Evolutionary conservation across 257 asterid species (phyloP).

Genomic region (Fraxinus pennsylvanica): DNA sequence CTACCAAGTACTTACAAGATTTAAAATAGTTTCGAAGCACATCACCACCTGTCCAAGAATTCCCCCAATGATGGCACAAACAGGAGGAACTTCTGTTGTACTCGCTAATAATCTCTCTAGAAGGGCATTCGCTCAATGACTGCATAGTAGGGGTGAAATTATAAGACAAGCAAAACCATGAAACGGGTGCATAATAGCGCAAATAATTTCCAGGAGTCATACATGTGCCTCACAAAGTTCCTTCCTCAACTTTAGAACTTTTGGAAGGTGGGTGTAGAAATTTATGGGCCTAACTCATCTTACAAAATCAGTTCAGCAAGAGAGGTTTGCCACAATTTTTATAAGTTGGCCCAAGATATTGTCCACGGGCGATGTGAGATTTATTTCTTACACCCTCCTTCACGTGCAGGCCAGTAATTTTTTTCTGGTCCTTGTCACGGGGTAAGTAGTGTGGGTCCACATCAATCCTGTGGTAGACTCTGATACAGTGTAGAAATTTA

Average conservation of each 20-base stretch:
- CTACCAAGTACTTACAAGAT: not conserved
- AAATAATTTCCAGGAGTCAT: slow-evolving; percentile 22
- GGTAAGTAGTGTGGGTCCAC: no score
- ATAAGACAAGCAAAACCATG: slow-evolving; percentile 21
- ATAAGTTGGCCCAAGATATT: no score
- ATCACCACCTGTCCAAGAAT: slow-evolving; percentile 98
- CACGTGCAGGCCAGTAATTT: no score
- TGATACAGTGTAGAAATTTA: no score
- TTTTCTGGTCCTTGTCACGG: no score
- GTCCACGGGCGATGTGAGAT: no score
- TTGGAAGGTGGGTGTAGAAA: slow-evolving; percentile 37
- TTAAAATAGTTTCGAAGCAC: not conserved
- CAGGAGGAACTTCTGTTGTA: slow-evolving; percentile 81
- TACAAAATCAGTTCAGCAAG: no score
- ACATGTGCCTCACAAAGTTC: slow-evolving; percentile 73
- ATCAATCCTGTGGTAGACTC: no score
- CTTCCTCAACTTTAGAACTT: slow-evolving; percentile 62
- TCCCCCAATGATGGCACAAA: slow-evolving; percentile 86
- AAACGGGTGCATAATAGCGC: not conserved
- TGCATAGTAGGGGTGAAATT: slow-evolving; percentile 33
- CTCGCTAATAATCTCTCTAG: slow-evolving; percentile 70
- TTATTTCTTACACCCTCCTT: no score
- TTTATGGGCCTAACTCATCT: no score
- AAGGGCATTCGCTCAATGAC: slow-evolving; percentile 63
- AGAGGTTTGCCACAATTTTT: no score